Conservation (phyloP, 2,329 filamentous ascomycete species). For the Alternaria triticimaculans region DNA sequence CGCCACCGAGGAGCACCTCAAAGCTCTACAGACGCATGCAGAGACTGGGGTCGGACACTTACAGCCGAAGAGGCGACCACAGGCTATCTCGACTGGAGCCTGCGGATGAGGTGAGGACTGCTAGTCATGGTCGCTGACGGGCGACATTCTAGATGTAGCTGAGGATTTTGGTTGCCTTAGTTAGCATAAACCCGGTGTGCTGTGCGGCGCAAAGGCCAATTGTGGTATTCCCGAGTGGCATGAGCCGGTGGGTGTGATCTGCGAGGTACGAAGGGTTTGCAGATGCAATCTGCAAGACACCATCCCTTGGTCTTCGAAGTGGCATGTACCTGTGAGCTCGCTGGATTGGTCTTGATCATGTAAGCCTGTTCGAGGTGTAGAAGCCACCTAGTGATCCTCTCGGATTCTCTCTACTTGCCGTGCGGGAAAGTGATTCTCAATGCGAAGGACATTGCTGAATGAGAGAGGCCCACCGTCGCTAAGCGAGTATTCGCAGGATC, state of each 20-base stretch:
- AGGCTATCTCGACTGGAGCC: background rate
- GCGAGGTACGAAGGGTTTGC: background rate
- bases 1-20: background rate
- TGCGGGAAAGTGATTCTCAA: background rate
- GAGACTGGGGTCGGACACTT: constrained; percentile 3
- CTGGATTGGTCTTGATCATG: background rate
- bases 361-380: background rate
- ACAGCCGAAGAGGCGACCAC: background rate
- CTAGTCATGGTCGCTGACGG: background rate
- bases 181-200: background rate
- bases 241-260: background rate
- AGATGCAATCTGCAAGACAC: background rate
- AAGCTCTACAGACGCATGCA: constrained; percentile 4
- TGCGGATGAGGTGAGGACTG: background rate
- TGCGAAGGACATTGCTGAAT: background rate
- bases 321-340: background rate
- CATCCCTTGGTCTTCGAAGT: background rate
- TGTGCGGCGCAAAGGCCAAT: background rate
- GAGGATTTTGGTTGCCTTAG: background rate
- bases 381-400: background rate
- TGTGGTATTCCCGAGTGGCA: background rate
- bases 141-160: background rate
- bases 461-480: background rate
- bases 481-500: background rate
- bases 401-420: background rate